Conservation (phyloP, 441 rosid species). For the Pelargonium fulgidum region DNA sequence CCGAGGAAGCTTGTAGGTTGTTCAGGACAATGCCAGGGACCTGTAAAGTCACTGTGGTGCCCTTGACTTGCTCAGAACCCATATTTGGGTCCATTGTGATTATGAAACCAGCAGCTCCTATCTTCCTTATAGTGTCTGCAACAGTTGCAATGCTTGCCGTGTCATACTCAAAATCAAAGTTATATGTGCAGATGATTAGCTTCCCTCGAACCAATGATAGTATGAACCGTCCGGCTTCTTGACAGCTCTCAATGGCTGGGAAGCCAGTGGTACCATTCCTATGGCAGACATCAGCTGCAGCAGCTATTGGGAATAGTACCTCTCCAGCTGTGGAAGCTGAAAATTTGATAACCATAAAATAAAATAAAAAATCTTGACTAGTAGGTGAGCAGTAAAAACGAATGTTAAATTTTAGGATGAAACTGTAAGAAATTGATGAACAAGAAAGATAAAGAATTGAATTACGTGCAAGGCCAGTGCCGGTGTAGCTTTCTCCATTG, state of each 20-base stretch:
- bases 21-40: constrained; percentile 44
- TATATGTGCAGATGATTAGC: constrained; percentile 44
- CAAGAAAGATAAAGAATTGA: not conserved
- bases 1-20: constrained; percentile 38
- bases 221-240: constrained; percentile 35
- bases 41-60: constrained; percentile 33
- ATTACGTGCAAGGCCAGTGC: constrained; percentile 30
- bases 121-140: constrained; percentile 35
- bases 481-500: constrained; percentile 25
- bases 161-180: constrained; percentile 34
- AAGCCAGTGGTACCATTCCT: constrained; percentile 27
- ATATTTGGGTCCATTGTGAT: constrained; percentile 38
- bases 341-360: constrained; percentile 8
- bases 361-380: not conserved
- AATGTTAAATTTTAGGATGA: not conserved
- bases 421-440: not conserved
- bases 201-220: constrained; percentile 27
- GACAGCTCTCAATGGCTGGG: constrained; percentile 37
- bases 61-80: constrained; percentile 33
- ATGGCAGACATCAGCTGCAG: constrained; percentile 42
- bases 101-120: constrained; percentile 49
- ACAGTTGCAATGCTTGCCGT: constrained; percentile 36
- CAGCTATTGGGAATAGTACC: constrained; percentile 28
- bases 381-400: not conserved
- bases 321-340: constrained; percentile 47